Evolutionary conservation across 1,284 basidiomycete genomes (phyloP), one percentile per base, ranked within the genome.

Genomic region (Puccinia coronata): DNA sequence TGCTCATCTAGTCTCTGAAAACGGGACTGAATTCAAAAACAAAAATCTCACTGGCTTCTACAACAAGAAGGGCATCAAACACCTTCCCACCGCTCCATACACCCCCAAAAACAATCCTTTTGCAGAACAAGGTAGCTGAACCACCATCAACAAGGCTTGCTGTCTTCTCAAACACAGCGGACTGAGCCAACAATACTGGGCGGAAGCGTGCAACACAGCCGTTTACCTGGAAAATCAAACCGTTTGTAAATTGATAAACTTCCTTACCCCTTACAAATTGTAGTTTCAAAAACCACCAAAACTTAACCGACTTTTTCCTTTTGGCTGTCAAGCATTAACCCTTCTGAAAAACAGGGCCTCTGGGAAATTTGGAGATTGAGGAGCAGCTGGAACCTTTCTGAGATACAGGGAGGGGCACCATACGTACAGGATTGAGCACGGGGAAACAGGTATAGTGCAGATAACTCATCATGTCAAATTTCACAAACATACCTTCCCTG

Each of bases 201-300:
- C 43, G 9, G 43, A 47, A 47, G 63, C 63, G 5, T 31, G 31
- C 28, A 67, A 67, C 36, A 67, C 63, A 28, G 63, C 63, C 63
- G 63, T 67, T 5, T 67, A 67, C 63, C 36, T 67, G 20, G 63
- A 67, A 31, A 67, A 67, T 41, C 34, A n/a, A n/a, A n/a, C n/a
- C n/a, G n/a, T n/a, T n/a, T n/a, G n/a, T n/a, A n/a, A n/a, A n/a
- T n/a, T n/a, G n/a, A n/a, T n/a, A n/a, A n/a, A n/a, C n/a, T n/a
- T n/a, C n/a, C n/a, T n/a, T n/a, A n/a, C n/a, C n/a, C 63, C 63
- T 12, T 67, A 6, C n/a, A 12, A 31, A 23, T 5, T 34, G 63
- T 67, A 31, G 63, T 67, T 67, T 34, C 16, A 67, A n/a, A 67
- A 67, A 67, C 5, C 28, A 11, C 63, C 63, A 31, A 34, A 67